Evolutionary conservation across 306 rosid species (phyloP).

Genomic region (Cajanus cajan): DNA sequence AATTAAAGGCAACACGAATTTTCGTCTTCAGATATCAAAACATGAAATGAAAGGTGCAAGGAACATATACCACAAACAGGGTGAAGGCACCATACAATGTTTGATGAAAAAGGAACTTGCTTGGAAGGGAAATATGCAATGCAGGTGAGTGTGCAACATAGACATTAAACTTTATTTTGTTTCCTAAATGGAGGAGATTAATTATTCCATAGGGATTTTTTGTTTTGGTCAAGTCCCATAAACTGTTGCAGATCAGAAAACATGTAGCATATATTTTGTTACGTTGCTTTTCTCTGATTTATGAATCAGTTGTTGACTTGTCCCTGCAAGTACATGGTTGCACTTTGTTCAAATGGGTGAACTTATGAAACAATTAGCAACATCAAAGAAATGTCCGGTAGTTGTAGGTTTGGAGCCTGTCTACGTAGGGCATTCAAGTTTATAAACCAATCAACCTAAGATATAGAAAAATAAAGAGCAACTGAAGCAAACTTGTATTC

Average conservation of each 20-base stretch:
- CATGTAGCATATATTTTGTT: neutral
- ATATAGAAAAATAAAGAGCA: conserved; percentile 46
- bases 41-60: conserved; percentile 20
- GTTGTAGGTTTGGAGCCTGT: conserved; percentile 46
- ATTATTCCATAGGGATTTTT: neutral
- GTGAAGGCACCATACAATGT: conserved; percentile 10
- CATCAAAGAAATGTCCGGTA: conserved; percentile 49
- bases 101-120: conserved; percentile 12
- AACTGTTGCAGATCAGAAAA: conserved; percentile 3
- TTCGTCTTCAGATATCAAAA: conserved; percentile 9
- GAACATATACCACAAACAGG: neutral
- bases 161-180: neutral
- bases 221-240: neutral
- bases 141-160: conserved; percentile 19
- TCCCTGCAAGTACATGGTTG: neutral
- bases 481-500: conserved; percentile 59
- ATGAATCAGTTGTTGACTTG: neutral
- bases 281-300: neutral
- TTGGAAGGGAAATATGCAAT: neutral
- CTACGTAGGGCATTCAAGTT: conserved; percentile 38
- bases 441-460: conserved; percentile 51
- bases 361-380: conserved; percentile 67
- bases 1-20: conserved; percentile 10
- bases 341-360: neutral
- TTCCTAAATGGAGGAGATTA: neutral